Conservation (phyloP, 1,139 yeast species). For the Maudiozyma humilis region DNA sequence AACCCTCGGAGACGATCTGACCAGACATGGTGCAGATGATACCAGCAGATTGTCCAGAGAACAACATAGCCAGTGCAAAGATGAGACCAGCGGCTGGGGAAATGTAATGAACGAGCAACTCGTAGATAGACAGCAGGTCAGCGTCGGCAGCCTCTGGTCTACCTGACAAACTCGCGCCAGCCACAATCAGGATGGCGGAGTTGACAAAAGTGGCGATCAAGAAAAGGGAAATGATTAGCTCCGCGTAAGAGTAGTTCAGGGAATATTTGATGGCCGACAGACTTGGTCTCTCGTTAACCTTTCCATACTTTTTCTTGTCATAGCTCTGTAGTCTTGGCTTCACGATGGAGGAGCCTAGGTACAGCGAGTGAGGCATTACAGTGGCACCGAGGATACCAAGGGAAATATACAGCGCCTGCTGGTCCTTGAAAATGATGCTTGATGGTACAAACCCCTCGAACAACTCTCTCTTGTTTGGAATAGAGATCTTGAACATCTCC, state of each 20-base stretch:
- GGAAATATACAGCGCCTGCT: conserved; percentile 75
- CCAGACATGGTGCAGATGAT: conserved; percentile 97
- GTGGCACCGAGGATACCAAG: conserved; percentile 95
- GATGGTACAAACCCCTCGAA: conserved; percentile 75
- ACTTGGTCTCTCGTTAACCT: conserved; percentile 43
- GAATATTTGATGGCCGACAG: conserved; percentile 63
- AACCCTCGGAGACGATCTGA: conserved; percentile 94
- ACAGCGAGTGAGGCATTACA: conserved; percentile 94
- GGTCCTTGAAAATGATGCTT: conserved; percentile 58
- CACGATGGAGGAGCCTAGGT: conserved; percentile 86
- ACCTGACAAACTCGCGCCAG: conserved; percentile 70
- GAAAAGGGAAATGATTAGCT: conserved; percentile 63
- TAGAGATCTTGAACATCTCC: conserved; percentile 62
- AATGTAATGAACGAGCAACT: conserved; percentile 59
- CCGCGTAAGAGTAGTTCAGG: conserved; percentile 65
- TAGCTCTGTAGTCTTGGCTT: conserved; percentile 81
- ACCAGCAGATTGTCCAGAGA: conserved; percentile 97
- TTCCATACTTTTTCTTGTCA: conserved; percentile 49
- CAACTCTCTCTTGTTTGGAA: conserved; percentile 48
- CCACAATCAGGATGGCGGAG: conserved; percentile 74
- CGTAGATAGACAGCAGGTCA: conserved; percentile 78
- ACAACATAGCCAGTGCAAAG: conserved; percentile 83
- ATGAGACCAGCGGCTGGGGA: conserved; percentile 90
- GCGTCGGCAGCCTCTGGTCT: conserved; percentile 72
- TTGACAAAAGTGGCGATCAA: conserved; percentile 80